Evolutionary conservation across 164 flowering plant genomes (phyloP), one percentile per base, ranked within the genome.

Genomic region (Annona squamosa): DNA sequence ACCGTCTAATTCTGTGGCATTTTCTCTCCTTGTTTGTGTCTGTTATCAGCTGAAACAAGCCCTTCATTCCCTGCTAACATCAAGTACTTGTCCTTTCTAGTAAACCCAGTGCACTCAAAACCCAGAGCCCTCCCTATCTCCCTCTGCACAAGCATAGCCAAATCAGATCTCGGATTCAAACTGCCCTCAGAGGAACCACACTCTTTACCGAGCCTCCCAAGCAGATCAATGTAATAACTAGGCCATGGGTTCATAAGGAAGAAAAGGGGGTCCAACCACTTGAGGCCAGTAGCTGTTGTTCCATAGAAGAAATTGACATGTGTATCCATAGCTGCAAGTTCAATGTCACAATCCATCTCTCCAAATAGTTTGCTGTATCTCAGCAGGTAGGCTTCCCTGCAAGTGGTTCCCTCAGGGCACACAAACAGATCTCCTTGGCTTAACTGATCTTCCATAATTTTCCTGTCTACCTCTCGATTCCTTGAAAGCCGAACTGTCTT

Each of bases 21-120:
- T 52, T 46, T 68, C 41, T 4, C 70, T 46, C 46, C 45, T 56
- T 46, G 0, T 59, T 63, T 6, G 17, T 18, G 44, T 72, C 4
- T 45, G 16, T 46, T 26, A 18, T 56, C 72, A 71, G 18, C 63
- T 13, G 46, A 6, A 65, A 81, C 81, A 16, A 74, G 66, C 3
- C 92, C 92, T 19, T 88, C 89, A 1, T 85, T 88, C 1, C 91
- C 92, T 0, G 88, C 91, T 10, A 90, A 80, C 65, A 81, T 78
- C 65, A 79, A 73, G 67, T 90, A 90, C 79, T 90, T 90, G 64
- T 88, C 92, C 74, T 82, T 87, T 77, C 94, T 84, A 0, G 92
- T 90, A 67, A 90, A 75, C 12, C 63, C 81, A 17, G 92, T 90
- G 82, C 91, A 88, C 77, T 87, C 83, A 70, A 84, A 90, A 5